Conservation (phyloP, 208 protist species). For the Leishmania tarentolae region DNA sequence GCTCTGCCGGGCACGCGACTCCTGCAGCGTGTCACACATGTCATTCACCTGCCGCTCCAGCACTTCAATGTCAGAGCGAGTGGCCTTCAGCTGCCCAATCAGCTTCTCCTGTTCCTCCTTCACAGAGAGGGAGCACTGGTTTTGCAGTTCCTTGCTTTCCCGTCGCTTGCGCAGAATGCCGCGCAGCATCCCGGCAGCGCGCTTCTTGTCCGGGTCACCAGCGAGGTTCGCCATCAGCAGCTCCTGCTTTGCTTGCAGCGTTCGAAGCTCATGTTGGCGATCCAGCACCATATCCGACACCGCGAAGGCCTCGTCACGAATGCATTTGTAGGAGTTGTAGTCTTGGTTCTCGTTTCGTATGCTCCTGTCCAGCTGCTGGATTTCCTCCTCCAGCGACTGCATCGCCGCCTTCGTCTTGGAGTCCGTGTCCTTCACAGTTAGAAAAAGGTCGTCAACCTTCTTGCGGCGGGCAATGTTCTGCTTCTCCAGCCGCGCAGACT, state of each 20-base stretch:
- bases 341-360: slow-evolving; percentile 81
- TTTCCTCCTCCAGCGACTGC: slow-evolving; percentile 75
- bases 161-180: slow-evolving; percentile 77
- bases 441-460: slow-evolving; percentile 84
- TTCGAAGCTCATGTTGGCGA: slow-evolving; percentile 81
- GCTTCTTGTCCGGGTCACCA: slow-evolving; percentile 76
- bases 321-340: slow-evolving; percentile 71
- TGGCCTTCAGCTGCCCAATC: slow-evolving; percentile 80
- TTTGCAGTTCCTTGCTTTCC: slow-evolving; percentile 66
- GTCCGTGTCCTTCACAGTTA: slow-evolving; percentile 78
- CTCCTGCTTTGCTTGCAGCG: slow-evolving; percentile 83
- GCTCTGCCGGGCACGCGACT: slow-evolving; percentile 64
- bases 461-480: slow-evolving; percentile 67
- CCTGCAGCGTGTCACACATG: slow-evolving; percentile 72
- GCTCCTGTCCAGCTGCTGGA: slow-evolving; percentile 74
- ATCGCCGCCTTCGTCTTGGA: slow-evolving; percentile 63
- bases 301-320: slow-evolving; percentile 70
- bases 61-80: slow-evolving; percentile 81
- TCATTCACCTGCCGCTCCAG: slow-evolving; percentile 85
- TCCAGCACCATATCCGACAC: slow-evolving; percentile 82
- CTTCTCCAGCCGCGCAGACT: slow-evolving; percentile 68
- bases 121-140: slow-evolving; percentile 79
- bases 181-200: slow-evolving; percentile 69
- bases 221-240: slow-evolving; percentile 77
- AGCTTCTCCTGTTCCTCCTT: slow-evolving; percentile 86